These are phyloP conservation scores for Hortaea werneckii DNA, from an alignment of 2,329 filamentous ascomycete species.

Conservation along the genomic window DNA sequence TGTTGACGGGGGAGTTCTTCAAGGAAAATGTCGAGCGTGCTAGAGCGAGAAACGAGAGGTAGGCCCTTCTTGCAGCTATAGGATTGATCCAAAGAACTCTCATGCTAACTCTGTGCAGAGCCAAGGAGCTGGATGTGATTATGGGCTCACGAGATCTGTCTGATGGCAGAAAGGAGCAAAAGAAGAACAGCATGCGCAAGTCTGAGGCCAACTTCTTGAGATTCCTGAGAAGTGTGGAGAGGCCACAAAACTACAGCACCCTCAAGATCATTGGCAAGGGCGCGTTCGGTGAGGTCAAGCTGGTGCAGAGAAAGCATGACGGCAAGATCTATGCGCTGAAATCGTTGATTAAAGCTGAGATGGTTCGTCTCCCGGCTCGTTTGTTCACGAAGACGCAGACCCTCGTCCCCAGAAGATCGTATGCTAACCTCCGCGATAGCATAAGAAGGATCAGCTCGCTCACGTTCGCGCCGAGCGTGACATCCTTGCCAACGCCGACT, in stretches of 20 bases:
- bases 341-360: conserved; percentile 95
- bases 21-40: conserved; percentile 97
- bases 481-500: conserved; percentile 97
- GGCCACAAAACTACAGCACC: conserved; percentile 87
- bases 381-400: no score
- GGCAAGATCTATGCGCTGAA: conserved; percentile 98
- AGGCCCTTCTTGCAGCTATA: neutral
- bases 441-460: conserved; percentile 96
- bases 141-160: conserved; percentile 67
- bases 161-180: conserved; percentile 67
- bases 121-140: conserved; percentile 82
- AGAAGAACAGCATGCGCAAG: conserved; percentile 73
- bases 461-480: conserved; percentile 97
- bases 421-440: conserved; percentile 34
- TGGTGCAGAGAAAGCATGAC: conserved; percentile 92
- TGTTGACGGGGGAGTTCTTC: conserved; percentile 71
- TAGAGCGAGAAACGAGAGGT: conserved; percentile 90
- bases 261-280: conserved; percentile 99
- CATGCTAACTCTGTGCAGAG: conserved; percentile 45
- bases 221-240: conserved; percentile 86
- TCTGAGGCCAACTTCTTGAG: conserved; percentile 89
- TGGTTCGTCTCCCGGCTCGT: conserved; percentile 40
- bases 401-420: neutral
- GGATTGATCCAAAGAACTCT: neutral
- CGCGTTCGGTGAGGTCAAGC: conserved; percentile 94